These are phyloP conservation scores for Colletotrichum musicola DNA, from an alignment of 2,329 filamentous ascomycete genomes.

Conservation along the genomic window DNA sequence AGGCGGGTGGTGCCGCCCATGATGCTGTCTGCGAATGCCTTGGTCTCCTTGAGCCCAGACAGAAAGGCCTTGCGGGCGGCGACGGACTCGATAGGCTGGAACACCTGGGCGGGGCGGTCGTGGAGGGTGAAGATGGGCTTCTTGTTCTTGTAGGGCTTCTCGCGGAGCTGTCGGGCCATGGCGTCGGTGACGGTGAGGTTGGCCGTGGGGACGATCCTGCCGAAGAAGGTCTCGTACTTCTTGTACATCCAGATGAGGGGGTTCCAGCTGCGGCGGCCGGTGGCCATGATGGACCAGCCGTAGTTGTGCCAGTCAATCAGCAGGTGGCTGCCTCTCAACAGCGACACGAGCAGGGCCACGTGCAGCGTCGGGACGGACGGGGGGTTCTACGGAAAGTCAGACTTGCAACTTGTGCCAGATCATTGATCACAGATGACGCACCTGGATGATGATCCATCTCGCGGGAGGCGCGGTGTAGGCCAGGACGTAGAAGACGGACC, in stretches of 20 bases:
- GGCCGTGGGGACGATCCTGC: constrained; percentile 73
- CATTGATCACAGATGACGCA: constrained; percentile 47
- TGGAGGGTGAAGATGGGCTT: constrained; percentile 80
- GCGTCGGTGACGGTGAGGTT: constrained; percentile 92
- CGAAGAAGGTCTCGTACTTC: constrained; percentile 81
- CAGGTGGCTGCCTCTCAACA: constrained; percentile 82
- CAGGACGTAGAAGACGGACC: constrained; percentile 77
- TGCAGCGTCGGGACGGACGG: constrained; percentile 93
- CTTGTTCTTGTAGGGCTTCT: constrained; percentile 73
- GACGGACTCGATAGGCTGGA: constrained; percentile 73
- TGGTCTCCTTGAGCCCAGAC: constrained; percentile 72
- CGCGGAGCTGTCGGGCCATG: constrained; percentile 80
- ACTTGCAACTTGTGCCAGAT: neutral
- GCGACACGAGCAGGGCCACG: constrained; percentile 78
- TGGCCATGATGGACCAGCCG: constrained; percentile 90
- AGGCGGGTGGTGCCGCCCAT: constrained; percentile 72
- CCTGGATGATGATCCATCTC: constrained; percentile 88
- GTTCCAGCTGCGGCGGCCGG: constrained; percentile 69
- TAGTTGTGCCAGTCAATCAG: constrained; percentile 99
- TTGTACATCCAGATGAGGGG: constrained; percentile 83
- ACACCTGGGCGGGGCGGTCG: constrained; percentile 86
- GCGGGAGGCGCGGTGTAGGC: constrained; percentile 80
- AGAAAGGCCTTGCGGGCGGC: constrained; percentile 70
- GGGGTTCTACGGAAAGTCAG: constrained; percentile 74
- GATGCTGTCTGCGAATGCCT: constrained; percentile 69